Evolutionary conservation across 805 yeast genomes (phyloP).

Genomic region (Yamadazyma akitaensis): DNA sequence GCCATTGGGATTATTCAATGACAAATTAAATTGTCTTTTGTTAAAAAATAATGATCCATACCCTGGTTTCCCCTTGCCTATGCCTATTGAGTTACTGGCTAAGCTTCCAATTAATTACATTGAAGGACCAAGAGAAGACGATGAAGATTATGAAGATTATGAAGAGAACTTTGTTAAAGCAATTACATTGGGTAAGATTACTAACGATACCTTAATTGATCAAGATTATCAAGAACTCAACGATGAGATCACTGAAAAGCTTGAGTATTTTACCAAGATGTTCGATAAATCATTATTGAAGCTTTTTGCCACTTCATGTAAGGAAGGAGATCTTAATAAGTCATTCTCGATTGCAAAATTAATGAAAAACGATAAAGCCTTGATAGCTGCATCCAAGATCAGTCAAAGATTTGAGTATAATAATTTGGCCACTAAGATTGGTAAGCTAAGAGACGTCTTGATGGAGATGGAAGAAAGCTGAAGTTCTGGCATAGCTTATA

Average conservation of each 20-base stretch:
- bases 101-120: constrained; percentile 54
- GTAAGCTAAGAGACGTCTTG: constrained; percentile 35
- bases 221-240: constrained; percentile 26
- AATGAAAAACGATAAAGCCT: constrained; percentile 72
- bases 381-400: constrained; percentile 79
- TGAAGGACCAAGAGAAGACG: constrained; percentile 20
- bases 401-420: constrained; percentile 59
- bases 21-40: constrained; percentile 68
- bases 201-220: constrained; percentile 49
- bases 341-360: constrained; percentile 69
- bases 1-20: constrained; percentile 80
- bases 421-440: constrained; percentile 35
- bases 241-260: constrained; percentile 46
- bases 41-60: constrained; percentile 61
- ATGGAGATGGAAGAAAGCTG: constrained; percentile 17
- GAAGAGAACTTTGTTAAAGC: constrained; percentile 67
- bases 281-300: constrained; percentile 78
- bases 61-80: constrained; percentile 82
- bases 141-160: constrained; percentile 37
- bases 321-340: constrained; percentile 57
- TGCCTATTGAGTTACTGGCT: constrained; percentile 76
- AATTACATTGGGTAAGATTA: constrained; percentile 56
- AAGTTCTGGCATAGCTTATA: background rate
- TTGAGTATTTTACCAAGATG: constrained; percentile 49
- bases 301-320: constrained; percentile 71